phyloP scores from a whole-genome alignment of 495 filamentous ascomycete genomes.

The Coniosporium apollinis region DNA sequence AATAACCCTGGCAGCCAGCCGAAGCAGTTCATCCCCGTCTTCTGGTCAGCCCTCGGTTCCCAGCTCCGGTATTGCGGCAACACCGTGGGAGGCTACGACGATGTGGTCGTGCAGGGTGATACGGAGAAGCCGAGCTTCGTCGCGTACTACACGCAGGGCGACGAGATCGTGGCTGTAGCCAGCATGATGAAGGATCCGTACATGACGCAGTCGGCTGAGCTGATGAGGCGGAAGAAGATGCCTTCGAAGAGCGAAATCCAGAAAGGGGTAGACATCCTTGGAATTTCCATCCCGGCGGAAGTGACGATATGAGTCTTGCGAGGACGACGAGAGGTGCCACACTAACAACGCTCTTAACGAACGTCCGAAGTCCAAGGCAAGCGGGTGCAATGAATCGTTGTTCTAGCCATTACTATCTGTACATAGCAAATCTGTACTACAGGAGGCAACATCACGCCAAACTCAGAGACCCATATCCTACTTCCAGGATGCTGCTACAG shows the following conservation, averaged over 20 bases:
- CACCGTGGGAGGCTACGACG: slow-evolving; percentile 65
- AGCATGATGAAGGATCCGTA: slow-evolving; percentile 81
- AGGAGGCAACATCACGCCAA: not conserved
- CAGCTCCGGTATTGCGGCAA: slow-evolving; percentile 90
- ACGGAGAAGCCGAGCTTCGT: slow-evolving; percentile 70
- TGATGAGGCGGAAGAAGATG: slow-evolving; percentile 77
- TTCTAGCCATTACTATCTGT: too few relatives aligned
- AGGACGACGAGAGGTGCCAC: not conserved
- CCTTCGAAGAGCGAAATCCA: slow-evolving; percentile 60
- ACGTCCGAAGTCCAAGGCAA: not conserved
- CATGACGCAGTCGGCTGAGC: slow-evolving; percentile 65
- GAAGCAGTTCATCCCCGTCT: slow-evolving; percentile 74
- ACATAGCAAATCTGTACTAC: not conserved
- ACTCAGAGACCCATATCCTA: not conserved
- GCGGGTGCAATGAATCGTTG: too few relatives aligned
- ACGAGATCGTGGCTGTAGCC: slow-evolving; percentile 80
- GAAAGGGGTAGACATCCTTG: slow-evolving; percentile 56
- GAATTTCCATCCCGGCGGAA: slow-evolving; percentile 36
- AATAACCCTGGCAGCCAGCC: slow-evolving; percentile 39
- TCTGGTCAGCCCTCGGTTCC: slow-evolving; percentile 83
- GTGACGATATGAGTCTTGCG: slow-evolving; percentile 26
- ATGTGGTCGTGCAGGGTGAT: slow-evolving; percentile 59
- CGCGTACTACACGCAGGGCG: slow-evolving; percentile 76
- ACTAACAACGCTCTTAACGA: not conserved
- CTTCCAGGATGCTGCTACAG: not conserved